phyloP scores from a whole-genome alignment of 345 rosid genomes.

The Fremontodendron californicum region DNA sequence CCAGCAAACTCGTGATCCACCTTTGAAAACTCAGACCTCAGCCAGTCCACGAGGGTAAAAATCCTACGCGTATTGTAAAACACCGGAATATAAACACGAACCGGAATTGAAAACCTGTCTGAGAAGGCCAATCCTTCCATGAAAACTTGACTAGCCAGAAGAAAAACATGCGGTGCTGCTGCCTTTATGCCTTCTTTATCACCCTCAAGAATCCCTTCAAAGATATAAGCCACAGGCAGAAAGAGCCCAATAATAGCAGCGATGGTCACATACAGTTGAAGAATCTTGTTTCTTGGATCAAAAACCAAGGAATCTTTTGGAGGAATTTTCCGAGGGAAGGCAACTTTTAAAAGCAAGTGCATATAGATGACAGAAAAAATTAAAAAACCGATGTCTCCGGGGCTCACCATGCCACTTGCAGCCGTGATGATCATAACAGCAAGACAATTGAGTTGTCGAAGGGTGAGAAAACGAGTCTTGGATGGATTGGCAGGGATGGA shows the following conservation, averaged over 20 bases:
- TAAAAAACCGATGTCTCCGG: slow-evolving; percentile 52
- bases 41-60: slow-evolving; percentile 63
- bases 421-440: slow-evolving; percentile 53
- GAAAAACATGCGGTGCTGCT: slow-evolving; percentile 80
- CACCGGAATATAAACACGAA: slow-evolving; percentile 71
- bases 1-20: slow-evolving; percentile 22
- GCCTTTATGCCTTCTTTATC: slow-evolving; percentile 64
- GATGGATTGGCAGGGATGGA: slow-evolving; percentile 10
- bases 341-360: slow-evolving; percentile 48
- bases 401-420: slow-evolving; percentile 65
- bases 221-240: slow-evolving; percentile 66
- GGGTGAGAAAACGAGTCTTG: slow-evolving; percentile 29
- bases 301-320: slow-evolving; percentile 22
- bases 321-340: slow-evolving; percentile 48
- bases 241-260: slow-evolving; percentile 57
- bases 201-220: slow-evolving; percentile 67
- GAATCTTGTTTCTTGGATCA: slow-evolving; percentile 35
- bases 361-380: slow-evolving; percentile 49
- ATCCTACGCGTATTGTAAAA: slow-evolving; percentile 71
- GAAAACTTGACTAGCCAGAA: slow-evolving; percentile 69
- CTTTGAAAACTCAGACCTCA: slow-evolving; percentile 42
- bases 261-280: slow-evolving; percentile 42
- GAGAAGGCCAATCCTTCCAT: slow-evolving; percentile 81
- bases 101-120: slow-evolving; percentile 57
- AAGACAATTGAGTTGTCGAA: slow-evolving; percentile 62